These are phyloP conservation scores for Trypanosoma scelopori DNA, from an alignment of 208 protist species.

Conservation along the genomic window DNA sequence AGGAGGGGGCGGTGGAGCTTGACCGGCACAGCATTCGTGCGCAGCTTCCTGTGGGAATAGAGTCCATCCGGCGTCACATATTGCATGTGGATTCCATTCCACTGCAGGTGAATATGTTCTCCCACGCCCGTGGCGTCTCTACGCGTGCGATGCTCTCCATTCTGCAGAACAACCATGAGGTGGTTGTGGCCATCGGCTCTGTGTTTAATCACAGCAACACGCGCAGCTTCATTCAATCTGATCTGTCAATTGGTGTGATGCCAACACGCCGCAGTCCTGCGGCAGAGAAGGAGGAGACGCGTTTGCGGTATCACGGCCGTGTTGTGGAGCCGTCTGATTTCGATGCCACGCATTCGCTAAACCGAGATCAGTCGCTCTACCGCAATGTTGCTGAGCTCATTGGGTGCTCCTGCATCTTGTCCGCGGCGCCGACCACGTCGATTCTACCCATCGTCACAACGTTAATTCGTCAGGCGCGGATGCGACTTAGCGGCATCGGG, in stretches of 20 bases:
- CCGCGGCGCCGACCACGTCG: conserved; percentile 65
- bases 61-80: conserved; percentile 91
- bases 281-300: conserved; percentile 65
- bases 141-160: conserved; percentile 92
- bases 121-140: conserved; percentile 79
- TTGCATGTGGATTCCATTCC: conserved; percentile 93
- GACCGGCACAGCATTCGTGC: conserved; percentile 89
- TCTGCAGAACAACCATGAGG: conserved; percentile 94
- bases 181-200: conserved; percentile 91
- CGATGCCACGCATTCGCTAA: conserved; percentile 42
- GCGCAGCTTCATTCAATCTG: conserved; percentile 89
- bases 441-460: conserved; percentile 83
- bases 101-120: conserved; percentile 95
- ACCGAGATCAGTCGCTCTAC: conserved; percentile 76
- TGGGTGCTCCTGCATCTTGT: conserved; percentile 76
- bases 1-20: conserved; percentile 77
- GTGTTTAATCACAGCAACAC: conserved; percentile 92
- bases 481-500: conserved; percentile 79
- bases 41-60: conserved; percentile 93
- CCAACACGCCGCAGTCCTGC: conserved; percentile 71
- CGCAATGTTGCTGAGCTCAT: conserved; percentile 87
- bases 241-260: conserved; percentile 88
- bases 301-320: conserved; percentile 42
- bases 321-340: conserved; percentile 81
- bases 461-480: conserved; percentile 78